Evolutionary conservation across 2,329 filamentous ascomycete species (phyloP), one percentile per base, ranked within the genome.

Genomic region (Aspergillus nomiae): DNA sequence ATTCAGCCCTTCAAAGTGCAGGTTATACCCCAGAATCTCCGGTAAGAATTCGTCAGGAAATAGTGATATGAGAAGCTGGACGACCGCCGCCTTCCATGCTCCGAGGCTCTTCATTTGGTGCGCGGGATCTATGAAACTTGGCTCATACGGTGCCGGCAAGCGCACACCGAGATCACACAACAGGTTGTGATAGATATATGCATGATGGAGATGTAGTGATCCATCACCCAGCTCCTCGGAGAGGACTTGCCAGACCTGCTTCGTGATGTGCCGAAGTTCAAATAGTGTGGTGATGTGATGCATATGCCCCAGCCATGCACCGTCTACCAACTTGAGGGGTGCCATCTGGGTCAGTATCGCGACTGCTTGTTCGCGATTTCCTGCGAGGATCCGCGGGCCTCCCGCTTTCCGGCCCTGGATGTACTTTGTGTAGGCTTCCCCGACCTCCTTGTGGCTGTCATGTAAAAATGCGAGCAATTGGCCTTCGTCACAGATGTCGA

Each of bases 211-310:
- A 12, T 70, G 69, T 8, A 80, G 63, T 63, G 84, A 78, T 0
- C 83, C 83, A 65, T 85, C 80, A 0, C 83, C 83, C 7, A 84
- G 72, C 64, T 85, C 83, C 64, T 85, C 83, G 0, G 81, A 82
- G 57, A 84, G 72, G 8, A 84, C 76, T 64, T 82, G 82, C 83
- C 82, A 85, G 4, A 78, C 78, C 36, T 78, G 72, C 61, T 81
- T 82, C 41, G 77, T 80, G 16, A 79, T 71, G 11, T 65, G 67
- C 4, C 76, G 76, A 24, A 80, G 70, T 10, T 67, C 65, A 64
- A 82, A 81, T 4, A 81, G 80, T 0, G 79, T 83, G 19, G 71
- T 81, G 48, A 80, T 73, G 53, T 80, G 78, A 66, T 83, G 76
- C 30, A 83, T 73, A 60, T 80, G 78, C 14, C 79, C 78, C 4